A percentile compares a stretch with the other conserved stretches of the same genome.
These are phyloP conservation scores for Komagataella ulmi DNA, from an alignment of 805 yeast genomes.

Conservation along the genomic window DNA sequence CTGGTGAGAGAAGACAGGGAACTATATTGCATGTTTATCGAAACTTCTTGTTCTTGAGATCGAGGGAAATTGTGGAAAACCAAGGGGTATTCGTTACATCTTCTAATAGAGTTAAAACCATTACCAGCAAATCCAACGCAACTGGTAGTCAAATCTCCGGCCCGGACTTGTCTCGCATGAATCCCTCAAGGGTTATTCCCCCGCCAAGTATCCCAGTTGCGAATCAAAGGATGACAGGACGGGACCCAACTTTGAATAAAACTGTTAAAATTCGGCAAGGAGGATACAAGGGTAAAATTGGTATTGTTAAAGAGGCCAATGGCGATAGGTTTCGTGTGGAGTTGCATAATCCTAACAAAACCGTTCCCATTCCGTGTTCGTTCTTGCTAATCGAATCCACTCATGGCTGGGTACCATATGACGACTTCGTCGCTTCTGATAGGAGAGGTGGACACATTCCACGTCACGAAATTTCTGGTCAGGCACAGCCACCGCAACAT, in stretches of 20 bases:
- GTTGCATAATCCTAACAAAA: conserved; percentile 83
- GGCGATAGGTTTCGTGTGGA: conserved; percentile 89
- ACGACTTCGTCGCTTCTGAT: conserved; percentile 47
- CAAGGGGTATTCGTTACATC: conserved; percentile 83
- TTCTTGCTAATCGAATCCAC: conserved; percentile 60
- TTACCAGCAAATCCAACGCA: conserved; percentile 58
- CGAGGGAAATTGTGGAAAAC: conserved; percentile 70
- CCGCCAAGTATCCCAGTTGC: conserved; percentile 35
- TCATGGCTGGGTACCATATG: conserved; percentile 64
- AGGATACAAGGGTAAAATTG: conserved; percentile 92
- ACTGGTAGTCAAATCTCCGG: conserved; percentile 15
- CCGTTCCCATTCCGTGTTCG: conserved; percentile 69
- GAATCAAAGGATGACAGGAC: conserved; percentile 45
- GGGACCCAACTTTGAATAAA: conserved; percentile 72
- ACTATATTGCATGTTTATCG: conserved; percentile 77
- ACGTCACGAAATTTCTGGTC: not conserved
- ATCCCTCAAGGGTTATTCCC: conserved; percentile 58
- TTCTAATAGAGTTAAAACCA: conserved; percentile 64
- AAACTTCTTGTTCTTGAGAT: conserved; percentile 64
- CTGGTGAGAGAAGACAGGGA: conserved; percentile 84
- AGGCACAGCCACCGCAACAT: conserved; percentile 22
- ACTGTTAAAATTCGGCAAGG: conserved; percentile 79
- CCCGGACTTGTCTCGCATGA: conserved; percentile 73
- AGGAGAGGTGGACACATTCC: conserved; percentile 11
- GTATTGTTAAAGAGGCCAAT: conserved; percentile 86